Conservation (phyloP, 805 yeast species). For the Candida orba region DNA sequence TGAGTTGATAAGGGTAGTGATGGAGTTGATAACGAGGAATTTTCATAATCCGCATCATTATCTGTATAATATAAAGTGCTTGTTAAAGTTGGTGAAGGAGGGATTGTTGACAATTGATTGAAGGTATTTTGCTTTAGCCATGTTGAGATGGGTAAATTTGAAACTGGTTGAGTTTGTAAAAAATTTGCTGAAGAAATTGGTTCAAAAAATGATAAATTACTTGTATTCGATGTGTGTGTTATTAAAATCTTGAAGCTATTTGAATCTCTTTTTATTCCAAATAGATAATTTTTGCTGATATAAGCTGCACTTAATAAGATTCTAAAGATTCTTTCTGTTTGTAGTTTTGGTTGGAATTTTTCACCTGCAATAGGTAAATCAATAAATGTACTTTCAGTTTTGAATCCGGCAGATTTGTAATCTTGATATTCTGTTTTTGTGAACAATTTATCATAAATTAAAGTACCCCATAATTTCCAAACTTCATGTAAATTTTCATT, state of each 20-base stretch:
- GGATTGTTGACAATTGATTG: conserved; percentile 5
- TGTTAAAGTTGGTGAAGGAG: conserved; percentile 12
- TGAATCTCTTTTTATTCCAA: conserved; percentile 45
- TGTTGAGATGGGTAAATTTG: conserved; percentile 4
- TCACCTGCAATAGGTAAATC: conserved; percentile 65
- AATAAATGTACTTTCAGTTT: conserved; percentile 39
- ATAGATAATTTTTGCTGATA: conserved; percentile 44
- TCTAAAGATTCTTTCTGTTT: conserved; percentile 44
- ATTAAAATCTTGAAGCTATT: conserved; percentile 21
- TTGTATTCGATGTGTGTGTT: conserved; percentile 2
- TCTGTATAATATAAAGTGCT: conserved; percentile 9
- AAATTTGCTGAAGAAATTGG: conserved; percentile 6
- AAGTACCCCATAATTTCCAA: conserved; percentile 81
- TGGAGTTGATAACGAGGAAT: conserved; percentile 11
- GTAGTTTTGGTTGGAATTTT: conserved; percentile 32
- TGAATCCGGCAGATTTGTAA: conserved; percentile 49
- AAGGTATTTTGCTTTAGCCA: conserved; percentile 10
- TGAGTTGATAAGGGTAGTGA: conserved; percentile 7
- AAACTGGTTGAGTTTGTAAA: conserved; percentile 4
- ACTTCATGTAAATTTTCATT: conserved; percentile 66
- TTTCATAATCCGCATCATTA: conserved; percentile 15
- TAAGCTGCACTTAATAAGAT: conserved; percentile 43
- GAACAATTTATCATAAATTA: conserved; percentile 64
- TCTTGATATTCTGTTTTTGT: conserved; percentile 46
- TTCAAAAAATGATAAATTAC: conserved; percentile 2